Base-by-base conservation (phyloP, 805 yeast genomes). In the Yarrowia sp. region DNA sequence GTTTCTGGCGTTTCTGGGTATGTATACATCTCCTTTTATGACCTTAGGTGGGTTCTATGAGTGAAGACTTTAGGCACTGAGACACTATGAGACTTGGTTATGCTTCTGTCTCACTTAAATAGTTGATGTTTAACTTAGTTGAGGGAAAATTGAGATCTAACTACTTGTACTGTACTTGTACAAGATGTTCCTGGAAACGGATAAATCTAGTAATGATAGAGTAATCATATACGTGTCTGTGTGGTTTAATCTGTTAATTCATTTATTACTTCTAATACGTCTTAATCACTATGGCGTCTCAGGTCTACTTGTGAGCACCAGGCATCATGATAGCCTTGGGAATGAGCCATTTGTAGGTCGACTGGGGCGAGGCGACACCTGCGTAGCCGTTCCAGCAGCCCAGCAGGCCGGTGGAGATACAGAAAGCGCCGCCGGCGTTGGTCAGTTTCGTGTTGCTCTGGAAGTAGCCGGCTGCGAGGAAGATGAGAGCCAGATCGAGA, bases 381-480 rank as follows among this genome's bases (percentile, higher is more conserved):
- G 88, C 87, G 72, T 81, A 85, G 2, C 88, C 85, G 69, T 86
- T 86, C 73, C 83, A 85, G 82, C 85, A 86, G 13, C 87, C 89
- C 55, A 82, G 71, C 63, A 82, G 76, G 1, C 87, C 81, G 14
- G 87, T 80, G 20, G 86, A 71, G 24, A 86, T 76, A 43, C 90
- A 89, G 52, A 86, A 74, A n/a, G 81, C 83, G 68, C 90, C 91
- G 69, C 87, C 90, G 17, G 87, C 89, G 73, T 78, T 80, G 9
- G 78, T 76, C 43, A 80, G 75, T 40, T 77, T 77, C 19, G 79
- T n/a, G 50, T 58, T 58, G 33, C 81, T 81, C 3, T 83, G 71
- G 68, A 87, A 82, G 67, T 84, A 82, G 38, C 86, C 87, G 61
- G 82, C 80, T 0, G 85, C 78, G 53, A 88, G 77, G 39, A 88